phyloP scores from a whole-genome alignment of 257 asterid genomes.

The Gardenia jasminoides region DNA sequence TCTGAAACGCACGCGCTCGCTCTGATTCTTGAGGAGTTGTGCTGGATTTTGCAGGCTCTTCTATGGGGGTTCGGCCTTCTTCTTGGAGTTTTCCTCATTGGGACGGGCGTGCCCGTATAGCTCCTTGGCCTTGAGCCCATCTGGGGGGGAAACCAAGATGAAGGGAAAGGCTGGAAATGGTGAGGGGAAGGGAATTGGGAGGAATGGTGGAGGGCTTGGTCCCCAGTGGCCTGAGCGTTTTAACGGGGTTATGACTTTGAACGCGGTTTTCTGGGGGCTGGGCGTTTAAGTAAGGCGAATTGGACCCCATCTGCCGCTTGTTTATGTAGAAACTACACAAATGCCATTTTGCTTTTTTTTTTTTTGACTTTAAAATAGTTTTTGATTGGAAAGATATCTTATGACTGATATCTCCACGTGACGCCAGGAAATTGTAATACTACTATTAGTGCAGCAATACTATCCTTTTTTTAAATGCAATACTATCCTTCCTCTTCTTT shows the following conservation, averaged over 20 bases:
- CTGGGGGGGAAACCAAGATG: neutral
- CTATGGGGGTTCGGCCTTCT: constrained; percentile 37
- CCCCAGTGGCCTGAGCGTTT: constrained; percentile 9
- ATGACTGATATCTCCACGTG: neutral
- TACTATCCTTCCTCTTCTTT: no score
- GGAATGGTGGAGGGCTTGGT: neutral
- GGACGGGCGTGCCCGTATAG: constrained; percentile 19
- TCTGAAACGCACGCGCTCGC: constrained; percentile 37
- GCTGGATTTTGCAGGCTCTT: constrained; percentile 27
- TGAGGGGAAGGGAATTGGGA: neutral
- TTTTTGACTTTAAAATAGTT: neutral
- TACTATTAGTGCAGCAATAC: no score
- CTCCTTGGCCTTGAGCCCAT: constrained; percentile 58
- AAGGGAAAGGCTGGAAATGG: constrained; percentile 1
- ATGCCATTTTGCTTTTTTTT: constrained; percentile 27
- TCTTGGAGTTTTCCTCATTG: constrained; percentile 26
- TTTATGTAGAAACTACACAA: constrained; percentile 24
- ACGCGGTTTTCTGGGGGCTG: constrained; percentile 27
- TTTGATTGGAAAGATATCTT: neutral
- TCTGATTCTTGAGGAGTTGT: constrained; percentile 12
- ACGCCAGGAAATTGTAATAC: neutral
- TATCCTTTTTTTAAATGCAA: no score
- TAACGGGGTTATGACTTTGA: constrained; percentile 16
- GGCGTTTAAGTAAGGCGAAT: constrained; percentile 45
- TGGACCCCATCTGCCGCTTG: constrained; percentile 26